Percentiles rank a stretch among this genome's conserved stretches.
Conservation (phyloP, 2,329 filamentous ascomycete genomes). For the Clarireedia paspali region DNA sequence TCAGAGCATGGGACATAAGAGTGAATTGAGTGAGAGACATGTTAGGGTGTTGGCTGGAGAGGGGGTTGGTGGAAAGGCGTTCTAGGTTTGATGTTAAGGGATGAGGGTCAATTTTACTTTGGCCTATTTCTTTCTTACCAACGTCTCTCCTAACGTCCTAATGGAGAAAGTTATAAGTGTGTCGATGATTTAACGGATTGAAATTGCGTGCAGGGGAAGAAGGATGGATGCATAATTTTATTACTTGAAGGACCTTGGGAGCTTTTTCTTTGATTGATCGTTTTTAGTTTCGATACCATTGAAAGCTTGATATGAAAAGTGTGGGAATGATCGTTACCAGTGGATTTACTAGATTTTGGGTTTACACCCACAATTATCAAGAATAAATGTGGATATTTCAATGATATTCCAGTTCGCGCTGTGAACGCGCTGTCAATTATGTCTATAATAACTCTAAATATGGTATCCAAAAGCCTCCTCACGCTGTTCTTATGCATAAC, state of each 20-base stretch:
- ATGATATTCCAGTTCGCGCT: no score
- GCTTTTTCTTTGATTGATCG: not conserved
- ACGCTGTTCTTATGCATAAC: no score
- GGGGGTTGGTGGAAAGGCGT: conserved; percentile 29
- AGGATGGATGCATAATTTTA: not conserved
- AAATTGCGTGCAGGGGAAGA: not conserved
- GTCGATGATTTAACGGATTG: no score
- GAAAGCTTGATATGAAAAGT: not conserved
- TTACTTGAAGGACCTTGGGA: not conserved
- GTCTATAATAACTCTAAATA: not conserved
- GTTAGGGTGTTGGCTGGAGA: conserved; percentile 29
- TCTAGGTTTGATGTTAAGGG: conserved; percentile 14
- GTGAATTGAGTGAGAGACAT: conserved; percentile 29
- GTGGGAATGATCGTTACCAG: no score
- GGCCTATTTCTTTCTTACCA: not conserved
- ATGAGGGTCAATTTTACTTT: not conserved
- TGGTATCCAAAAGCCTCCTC: not conserved
- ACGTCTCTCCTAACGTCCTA: not conserved
- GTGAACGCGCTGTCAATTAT: no score
- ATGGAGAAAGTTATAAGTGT: no score
- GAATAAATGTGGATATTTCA: not conserved
- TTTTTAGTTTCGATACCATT: not conserved
- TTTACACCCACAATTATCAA: not conserved
- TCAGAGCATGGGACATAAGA: conserved; percentile 23
- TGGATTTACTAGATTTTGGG: no score